Base-by-base conservation (phyloP, 306 rosid species). In the Quillaja saponaria region DNA sequence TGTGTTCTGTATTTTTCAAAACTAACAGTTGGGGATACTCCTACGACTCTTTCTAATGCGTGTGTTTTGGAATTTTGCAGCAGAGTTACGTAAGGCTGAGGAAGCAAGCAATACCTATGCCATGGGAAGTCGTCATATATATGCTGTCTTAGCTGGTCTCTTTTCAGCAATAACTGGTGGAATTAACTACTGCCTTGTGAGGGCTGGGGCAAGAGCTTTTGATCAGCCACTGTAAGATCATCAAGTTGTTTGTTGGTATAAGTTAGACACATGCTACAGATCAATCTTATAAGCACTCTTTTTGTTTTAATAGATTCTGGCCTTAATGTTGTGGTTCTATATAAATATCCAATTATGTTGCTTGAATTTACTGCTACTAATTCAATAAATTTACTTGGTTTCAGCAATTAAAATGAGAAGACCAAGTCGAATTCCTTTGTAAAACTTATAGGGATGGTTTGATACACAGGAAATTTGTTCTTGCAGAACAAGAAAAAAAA, bases 141-240 rank as follows among this genome's bases (percentile, higher is more conserved):
- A 55, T 69, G 73, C 67, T 34, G 50, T 86, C 41, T 72, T 89
- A 69, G 25, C 81, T 39, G 96, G 89, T 72, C 48, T 80, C 49
- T 68, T 86, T 67, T 80, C 95, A 15, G 73, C 96, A 71, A 49
- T 74, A 60, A 74, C 88, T 19, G 89, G 96, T 61, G 96, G 91
- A 67, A 55, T 82, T 47, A 86, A 82, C 81, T 84, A 73, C 68
- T 82, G 95, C 75, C 87, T 89, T 52, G 84, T 79, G 60, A 78
- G 85, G 77, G 95, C 87, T 35, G 90, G 85, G 64, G 86, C 95
- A 77, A 84, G 76, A 59, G 84, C 82, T 65, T 89, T 91, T 13
- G 86, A 86, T 38, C 95, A 86, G 56, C 96, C 96, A 17, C 42
- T 90, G 96, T 90, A 84, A 80, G 95, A 72, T 69, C 55, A 25